phyloP scores from a whole-genome alignment of 257 asterid species.

The Gentiana straminea region DNA sequence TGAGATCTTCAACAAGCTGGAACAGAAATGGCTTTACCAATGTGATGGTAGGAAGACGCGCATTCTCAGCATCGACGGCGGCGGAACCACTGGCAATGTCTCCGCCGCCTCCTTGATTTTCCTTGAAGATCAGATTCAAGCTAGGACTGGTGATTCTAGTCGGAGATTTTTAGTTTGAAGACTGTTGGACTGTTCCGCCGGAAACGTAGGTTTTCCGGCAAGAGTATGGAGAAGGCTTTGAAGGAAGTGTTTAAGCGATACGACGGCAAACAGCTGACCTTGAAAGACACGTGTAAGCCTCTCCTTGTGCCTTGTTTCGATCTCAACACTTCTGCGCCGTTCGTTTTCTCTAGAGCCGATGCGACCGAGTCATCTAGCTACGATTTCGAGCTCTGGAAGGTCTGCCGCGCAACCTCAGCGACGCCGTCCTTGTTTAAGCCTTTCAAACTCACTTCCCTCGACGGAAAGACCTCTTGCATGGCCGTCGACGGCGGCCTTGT shows the following conservation, averaged over 20 bases:
- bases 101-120: slow-evolving; percentile 54
- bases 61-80: slow-evolving; percentile 53
- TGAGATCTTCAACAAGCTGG: no score
- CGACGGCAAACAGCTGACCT: slow-evolving; percentile 42
- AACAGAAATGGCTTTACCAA: slow-evolving; percentile 14
- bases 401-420: slow-evolving; percentile 84
- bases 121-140: slow-evolving; percentile 76
- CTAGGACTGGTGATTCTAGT: slow-evolving; percentile 47
- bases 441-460: slow-evolving; percentile 42
- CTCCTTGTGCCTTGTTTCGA: slow-evolving; percentile 78
- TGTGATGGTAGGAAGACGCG: slow-evolving; percentile 71
- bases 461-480: slow-evolving; percentile 65
- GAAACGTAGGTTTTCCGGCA: slow-evolving; percentile 36
- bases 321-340: slow-evolving; percentile 10
- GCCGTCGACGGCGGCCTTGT: slow-evolving; percentile 24
- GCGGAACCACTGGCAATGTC: slow-evolving; percentile 52
- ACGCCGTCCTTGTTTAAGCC: slow-evolving; percentile 76
- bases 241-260: slow-evolving; percentile 45
- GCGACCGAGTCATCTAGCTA: slow-evolving; percentile 68
- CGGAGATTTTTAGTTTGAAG: slow-evolving; percentile 29
- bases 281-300: slow-evolving; percentile 79
- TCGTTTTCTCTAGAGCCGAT: slow-evolving; percentile 83
- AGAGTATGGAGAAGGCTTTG: slow-evolving; percentile 54
- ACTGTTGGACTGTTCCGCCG: slow-evolving; percentile 40
- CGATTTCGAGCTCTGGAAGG: slow-evolving; percentile 78